These are phyloP conservation scores for Amaranthus hypochondriacus DNA, from an alignment of 148 eudicot species.

Conservation along the genomic window DNA sequence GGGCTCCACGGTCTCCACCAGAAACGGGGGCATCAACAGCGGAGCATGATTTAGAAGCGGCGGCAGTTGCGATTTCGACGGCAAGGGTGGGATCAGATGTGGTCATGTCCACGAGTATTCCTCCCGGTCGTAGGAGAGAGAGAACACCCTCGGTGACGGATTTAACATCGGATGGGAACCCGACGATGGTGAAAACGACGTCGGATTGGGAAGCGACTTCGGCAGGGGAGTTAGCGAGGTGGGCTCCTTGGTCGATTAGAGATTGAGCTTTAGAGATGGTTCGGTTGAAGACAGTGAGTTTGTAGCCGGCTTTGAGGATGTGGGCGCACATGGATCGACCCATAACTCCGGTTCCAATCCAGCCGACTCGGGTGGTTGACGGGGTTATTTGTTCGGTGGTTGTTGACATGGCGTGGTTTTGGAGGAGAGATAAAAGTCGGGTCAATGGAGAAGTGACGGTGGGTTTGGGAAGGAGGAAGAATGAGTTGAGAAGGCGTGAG, in stretches of 20 bases:
- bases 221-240: conserved; percentile 51
- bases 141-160: conserved; percentile 63
- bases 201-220: conserved; percentile 71
- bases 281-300: conserved; percentile 79
- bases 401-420: conserved; percentile 40
- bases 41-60: conserved; percentile 35
- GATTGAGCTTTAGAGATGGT: conserved; percentile 77
- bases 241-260: conserved; percentile 57
- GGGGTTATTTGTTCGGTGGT: conserved; percentile 45
- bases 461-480: conserved; percentile 18
- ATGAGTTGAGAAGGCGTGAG: conserved; percentile 14
- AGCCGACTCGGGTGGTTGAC: conserved; percentile 66
- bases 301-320: conserved; percentile 82
- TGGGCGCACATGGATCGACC: conserved; percentile 91
- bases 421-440: conserved; percentile 26
- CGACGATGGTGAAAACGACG: conserved; percentile 94
- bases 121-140: conserved; percentile 45
- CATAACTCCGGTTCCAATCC: conserved; percentile 99
- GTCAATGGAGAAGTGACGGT: neutral
- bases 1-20: conserved; percentile 89
- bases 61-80: conserved; percentile 38
- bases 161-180: conserved; percentile 87
- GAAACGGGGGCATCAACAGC: conserved; percentile 93
- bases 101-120: conserved; percentile 83
- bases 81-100: conserved; percentile 90